These are phyloP conservation scores for Styphnolobium japonicum DNA, from an alignment of 306 rosid genomes.

Conservation along the genomic window DNA sequence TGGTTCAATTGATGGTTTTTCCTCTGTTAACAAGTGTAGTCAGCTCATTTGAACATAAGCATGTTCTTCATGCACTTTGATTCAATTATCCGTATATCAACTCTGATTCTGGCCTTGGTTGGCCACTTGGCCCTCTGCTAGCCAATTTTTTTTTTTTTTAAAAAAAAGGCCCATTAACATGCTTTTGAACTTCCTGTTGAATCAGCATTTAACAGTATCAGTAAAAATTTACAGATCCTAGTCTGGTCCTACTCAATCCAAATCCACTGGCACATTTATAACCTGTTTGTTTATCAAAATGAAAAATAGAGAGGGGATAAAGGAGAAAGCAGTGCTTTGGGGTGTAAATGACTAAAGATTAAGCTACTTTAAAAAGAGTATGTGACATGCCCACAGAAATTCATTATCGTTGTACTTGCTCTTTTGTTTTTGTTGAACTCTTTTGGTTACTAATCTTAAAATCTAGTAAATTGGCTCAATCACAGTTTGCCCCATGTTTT, in stretches of 20 bases:
- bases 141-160: neutral
- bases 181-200: neutral
- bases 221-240: neutral
- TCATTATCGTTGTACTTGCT: neutral
- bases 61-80: constrained; percentile 2
- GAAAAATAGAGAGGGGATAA: neutral
- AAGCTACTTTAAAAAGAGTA: neutral
- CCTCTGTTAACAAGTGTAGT: neutral
- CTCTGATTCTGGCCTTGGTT: neutral
- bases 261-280: too few species aligned
- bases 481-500: neutral
- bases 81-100: neutral
- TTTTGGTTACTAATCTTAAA: neutral
- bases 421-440: neutral
- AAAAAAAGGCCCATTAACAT: neutral
- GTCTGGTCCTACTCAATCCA: neutral
- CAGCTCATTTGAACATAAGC: neutral
- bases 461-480: neutral
- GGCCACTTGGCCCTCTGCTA: neutral
- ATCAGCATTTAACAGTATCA: neutral
- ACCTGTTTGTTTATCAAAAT: neutral
- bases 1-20: neutral
- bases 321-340: neutral
- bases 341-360: neutral
- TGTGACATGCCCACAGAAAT: neutral